Evolutionary conservation across 2,329 filamentous ascomycete genomes (phyloP).

Genomic region (Alternaria gansuensis): DNA sequence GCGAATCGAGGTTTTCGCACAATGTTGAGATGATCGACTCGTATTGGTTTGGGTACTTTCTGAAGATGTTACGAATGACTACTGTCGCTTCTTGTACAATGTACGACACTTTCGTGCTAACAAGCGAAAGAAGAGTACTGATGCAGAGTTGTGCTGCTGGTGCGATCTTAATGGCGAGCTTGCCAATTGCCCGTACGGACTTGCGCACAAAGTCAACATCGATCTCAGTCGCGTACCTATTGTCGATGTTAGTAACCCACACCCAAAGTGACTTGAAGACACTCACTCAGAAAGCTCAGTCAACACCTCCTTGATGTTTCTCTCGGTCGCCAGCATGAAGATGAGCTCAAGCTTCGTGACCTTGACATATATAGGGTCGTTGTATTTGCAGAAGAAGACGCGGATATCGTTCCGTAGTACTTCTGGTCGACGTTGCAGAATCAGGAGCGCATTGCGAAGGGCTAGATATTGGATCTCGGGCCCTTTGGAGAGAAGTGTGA

Average conservation of each 20-base stretch:
- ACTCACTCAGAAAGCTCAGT: slow-evolving; percentile 87
- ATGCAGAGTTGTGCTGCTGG: slow-evolving; percentile 91
- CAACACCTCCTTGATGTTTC: slow-evolving; percentile 93
- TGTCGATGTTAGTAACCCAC: neutral
- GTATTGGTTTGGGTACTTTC: slow-evolving; percentile 98
- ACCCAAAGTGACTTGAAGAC: neutral
- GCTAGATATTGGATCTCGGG: slow-evolving; percentile 99
- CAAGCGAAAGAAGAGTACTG: slow-evolving; percentile 87
- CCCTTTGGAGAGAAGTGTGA: slow-evolving; percentile 93
- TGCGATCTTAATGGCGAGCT: slow-evolving; percentile 98
- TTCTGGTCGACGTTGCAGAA: slow-evolving; percentile 90
- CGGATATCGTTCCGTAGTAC: slow-evolving; percentile 95
- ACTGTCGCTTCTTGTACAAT: slow-evolving; percentile 99
- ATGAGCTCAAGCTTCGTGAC: slow-evolving; percentile 98
- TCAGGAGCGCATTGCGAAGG: slow-evolving; percentile 89
- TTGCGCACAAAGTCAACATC: slow-evolving; percentile 99
- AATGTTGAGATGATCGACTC: slow-evolving; percentile 96
- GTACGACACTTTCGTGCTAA: slow-evolving; percentile 97
- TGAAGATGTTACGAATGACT: slow-evolving; percentile 98
- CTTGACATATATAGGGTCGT: slow-evolving; percentile 99
- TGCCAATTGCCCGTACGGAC: slow-evolving; percentile 95
- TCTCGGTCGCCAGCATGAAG: slow-evolving; percentile 96
- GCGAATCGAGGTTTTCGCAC: slow-evolving; percentile 93
- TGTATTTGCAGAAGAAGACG: slow-evolving; percentile 99
- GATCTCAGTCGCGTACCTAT: slow-evolving; percentile 88